A percentile compares a stretch with the other conserved stretches of the same genome.
Evolutionary conservation across 768 basidiomycete species (phyloP).

Genomic region (Glaciozyma antarctica): DNA sequence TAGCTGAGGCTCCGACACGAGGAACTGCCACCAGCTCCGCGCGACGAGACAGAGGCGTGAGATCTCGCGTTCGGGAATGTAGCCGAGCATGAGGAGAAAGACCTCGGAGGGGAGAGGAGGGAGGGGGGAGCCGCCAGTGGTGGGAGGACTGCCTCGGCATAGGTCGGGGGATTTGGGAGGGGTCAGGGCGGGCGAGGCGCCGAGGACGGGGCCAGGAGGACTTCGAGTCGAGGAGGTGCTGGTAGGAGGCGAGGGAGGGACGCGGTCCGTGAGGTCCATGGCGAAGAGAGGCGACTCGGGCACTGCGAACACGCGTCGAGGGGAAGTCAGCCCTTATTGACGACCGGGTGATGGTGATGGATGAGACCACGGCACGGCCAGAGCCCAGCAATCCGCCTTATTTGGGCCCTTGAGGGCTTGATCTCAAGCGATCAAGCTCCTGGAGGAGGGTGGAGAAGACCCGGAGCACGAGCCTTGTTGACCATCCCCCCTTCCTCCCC

Average conservation of each 20-base stretch:
- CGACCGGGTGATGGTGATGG: no score
- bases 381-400: no score
- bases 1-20: constrained; percentile 18
- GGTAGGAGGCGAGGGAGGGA: constrained; percentile 13
- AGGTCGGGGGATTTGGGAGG: constrained; percentile 14
- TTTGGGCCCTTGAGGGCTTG: no score
- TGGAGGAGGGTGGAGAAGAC: no score
- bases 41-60: constrained; percentile 11
- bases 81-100: constrained; percentile 16
- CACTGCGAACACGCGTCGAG: background rate
- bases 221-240: constrained; percentile 10
- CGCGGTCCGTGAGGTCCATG: background rate
- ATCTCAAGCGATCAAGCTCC: no score
- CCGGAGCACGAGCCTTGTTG: no score
- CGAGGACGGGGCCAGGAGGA: background rate
- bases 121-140: background rate
- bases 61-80: background rate
- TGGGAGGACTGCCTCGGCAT: background rate
- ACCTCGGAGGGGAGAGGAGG: constrained; percentile 20
- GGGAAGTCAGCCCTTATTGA: background rate
- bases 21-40: constrained; percentile 6
- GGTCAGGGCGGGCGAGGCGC: constrained; percentile 1
- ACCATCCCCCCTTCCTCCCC: no score
- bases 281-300: background rate
- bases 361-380: no score